A percentile compares a stretch with the other conserved stretches of the same genome.
Conservation (phyloP, 352 stramenopile species). For the Pythium graminicola region DNA sequence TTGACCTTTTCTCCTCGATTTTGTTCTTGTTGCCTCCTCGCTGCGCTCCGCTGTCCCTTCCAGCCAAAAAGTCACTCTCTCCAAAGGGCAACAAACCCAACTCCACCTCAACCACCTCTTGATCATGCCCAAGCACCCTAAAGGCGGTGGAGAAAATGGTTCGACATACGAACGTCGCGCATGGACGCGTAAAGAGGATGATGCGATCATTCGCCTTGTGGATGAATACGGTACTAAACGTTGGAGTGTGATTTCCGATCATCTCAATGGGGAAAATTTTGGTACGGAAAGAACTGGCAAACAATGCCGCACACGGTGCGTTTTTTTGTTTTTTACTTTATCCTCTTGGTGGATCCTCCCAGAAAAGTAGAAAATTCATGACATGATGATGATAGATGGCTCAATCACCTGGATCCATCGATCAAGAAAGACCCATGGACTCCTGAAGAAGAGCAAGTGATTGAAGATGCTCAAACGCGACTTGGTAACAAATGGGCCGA, state of each 20-base stretch:
- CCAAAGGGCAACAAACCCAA: conserved; percentile 6
- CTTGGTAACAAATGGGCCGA: conserved; percentile 96
- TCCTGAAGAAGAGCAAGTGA: conserved; percentile 85
- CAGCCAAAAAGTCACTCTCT: conserved; percentile 11
- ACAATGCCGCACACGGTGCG: conserved; percentile 91
- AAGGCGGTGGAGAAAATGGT: conserved; percentile 29
- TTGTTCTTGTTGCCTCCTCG: neutral
- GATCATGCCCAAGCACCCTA: conserved; percentile 54
- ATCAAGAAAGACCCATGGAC: conserved; percentile 94
- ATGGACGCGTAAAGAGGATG: conserved; percentile 60
- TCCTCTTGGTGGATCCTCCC: conserved; percentile 1
- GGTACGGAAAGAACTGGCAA: conserved; percentile 91
- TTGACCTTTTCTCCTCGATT: neutral
- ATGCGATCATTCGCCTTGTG: conserved; percentile 68
- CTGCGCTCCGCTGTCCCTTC: neutral
- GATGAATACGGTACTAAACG: conserved; percentile 63
- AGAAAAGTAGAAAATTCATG: too few relatives aligned
- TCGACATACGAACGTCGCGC: conserved; percentile 39
- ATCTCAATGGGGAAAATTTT: conserved; percentile 86
- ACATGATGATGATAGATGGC: conserved; percentile 59
- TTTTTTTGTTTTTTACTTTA: neutral
- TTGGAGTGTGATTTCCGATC: conserved; percentile 91
- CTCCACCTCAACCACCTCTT: conserved; percentile 1
- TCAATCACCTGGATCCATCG: conserved; percentile 91
- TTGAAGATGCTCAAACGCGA: conserved; percentile 54